These are phyloP conservation scores for Pilasporangium apinafurcum DNA, from an alignment of 352 stramenopile species.

Conservation along the genomic window DNA sequence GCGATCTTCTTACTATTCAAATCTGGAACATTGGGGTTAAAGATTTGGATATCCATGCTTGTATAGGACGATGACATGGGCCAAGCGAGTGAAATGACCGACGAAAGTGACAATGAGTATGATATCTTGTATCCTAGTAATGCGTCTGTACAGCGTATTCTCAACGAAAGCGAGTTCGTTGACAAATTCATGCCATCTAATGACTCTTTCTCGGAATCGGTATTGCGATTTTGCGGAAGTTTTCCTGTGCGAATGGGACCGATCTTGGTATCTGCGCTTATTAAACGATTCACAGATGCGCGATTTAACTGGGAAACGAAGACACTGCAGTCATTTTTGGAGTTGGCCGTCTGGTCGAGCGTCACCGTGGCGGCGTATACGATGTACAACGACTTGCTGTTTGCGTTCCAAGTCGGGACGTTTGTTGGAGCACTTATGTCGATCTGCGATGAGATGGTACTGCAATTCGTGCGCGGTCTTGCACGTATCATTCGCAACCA, in stretches of 20 bases:
- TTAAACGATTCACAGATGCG: conserved; percentile 63
- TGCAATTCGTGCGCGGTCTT: conserved; percentile 57
- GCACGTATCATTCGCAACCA: conserved; percentile 71
- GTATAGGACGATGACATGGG: too few relatives aligned
- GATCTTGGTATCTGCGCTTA: conserved; percentile 33
- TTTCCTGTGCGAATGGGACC: conserved; percentile 45
- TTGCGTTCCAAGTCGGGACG: conserved; percentile 61
- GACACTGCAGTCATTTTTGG: conserved; percentile 80
- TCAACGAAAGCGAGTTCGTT: conserved; percentile 51
- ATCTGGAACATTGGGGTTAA: too few relatives aligned
- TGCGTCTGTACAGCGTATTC: conserved; percentile 27
- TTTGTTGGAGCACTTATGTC: conserved; percentile 79
- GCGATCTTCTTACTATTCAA: too few relatives aligned
- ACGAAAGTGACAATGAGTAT: conserved; percentile 14
- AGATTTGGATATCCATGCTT: too few relatives aligned
- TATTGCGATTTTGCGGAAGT: conserved; percentile 57
- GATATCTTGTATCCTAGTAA: conserved; percentile 8
- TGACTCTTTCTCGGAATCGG: conserved; percentile 40
- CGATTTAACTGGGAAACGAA: conserved; percentile 80
- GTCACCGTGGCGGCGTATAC: conserved; percentile 61
- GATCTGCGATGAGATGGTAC: conserved; percentile 67
- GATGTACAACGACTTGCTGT: conserved; percentile 46
- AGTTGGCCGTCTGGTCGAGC: conserved; percentile 64
- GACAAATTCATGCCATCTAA: conserved; percentile 34
- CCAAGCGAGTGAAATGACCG: too few relatives aligned